Evolutionary conservation across 495 filamentous ascomycete genomes (phyloP).

Genomic region (Pyrenula massariospora): DNA sequence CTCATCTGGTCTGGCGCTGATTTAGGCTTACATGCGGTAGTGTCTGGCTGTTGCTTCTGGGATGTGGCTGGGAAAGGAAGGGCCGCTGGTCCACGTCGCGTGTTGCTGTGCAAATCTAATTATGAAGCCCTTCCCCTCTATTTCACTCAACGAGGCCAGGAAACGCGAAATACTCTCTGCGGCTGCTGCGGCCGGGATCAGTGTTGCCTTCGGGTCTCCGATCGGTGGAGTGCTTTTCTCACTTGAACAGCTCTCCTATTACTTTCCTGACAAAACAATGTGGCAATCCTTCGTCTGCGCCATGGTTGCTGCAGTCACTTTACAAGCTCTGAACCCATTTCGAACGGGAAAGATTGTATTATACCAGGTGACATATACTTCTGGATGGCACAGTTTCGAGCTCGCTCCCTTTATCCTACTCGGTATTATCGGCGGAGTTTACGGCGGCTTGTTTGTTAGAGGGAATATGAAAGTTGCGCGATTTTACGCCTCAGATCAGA

Average conservation of each 20-base stretch:
- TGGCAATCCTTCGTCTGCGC: constrained; percentile 99
- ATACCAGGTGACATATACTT: constrained; percentile 91
- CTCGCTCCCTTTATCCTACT: constrained; percentile 79
- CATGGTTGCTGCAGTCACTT: constrained; percentile 88
- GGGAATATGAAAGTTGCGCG: constrained; percentile 77
- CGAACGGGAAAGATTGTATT: constrained; percentile 91
- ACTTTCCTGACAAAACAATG: constrained; percentile 99
- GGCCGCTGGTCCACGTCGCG: constrained; percentile 91
- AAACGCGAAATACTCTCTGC: constrained; percentile 95
- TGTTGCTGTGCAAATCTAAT: constrained; percentile 95
- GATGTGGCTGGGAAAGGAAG: constrained; percentile 97
- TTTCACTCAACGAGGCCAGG: constrained; percentile 86
- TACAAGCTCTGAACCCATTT: constrained; percentile 91
- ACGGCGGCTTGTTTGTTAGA: constrained; percentile 90
- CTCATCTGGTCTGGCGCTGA: constrained; percentile 1
- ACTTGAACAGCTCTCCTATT: constrained; percentile 76
- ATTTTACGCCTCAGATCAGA: constrained; percentile 56
- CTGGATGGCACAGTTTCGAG: constrained; percentile 91
- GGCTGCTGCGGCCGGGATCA: constrained; percentile 88
- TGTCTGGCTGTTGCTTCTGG: constrained; percentile 92
- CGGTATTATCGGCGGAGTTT: constrained; percentile 81
- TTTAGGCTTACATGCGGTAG: constrained; percentile 33
- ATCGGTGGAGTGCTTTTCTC: constrained; percentile 82
- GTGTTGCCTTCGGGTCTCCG: constrained; percentile 93
- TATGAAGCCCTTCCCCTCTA: constrained; percentile 75